Evolutionary conservation across 2,329 filamentous ascomycete genomes (phyloP), one percentile per base, ranked within the genome.

Genomic region (Chrysosporium queenslandicum): DNA sequence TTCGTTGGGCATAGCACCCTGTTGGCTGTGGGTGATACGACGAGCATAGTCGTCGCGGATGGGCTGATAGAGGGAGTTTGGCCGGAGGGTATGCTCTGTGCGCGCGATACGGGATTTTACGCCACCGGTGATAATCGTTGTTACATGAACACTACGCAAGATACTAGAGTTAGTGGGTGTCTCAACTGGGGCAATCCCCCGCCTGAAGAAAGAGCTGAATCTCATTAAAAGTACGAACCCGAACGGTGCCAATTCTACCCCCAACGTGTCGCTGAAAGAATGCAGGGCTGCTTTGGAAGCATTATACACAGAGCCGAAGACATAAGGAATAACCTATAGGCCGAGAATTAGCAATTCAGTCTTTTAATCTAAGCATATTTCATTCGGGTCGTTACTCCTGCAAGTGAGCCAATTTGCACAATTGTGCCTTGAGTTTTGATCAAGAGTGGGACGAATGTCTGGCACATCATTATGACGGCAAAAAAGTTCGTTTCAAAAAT

Each of bases 221-320:
- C n/a, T n/a, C n/a, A n/a, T n/a, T n/a, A n/a, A n/a, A n/a, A n/a
- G 14, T 36, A 58, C 64, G 27, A 62, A 71, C 69, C 67, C 68
- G 41, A 70, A 69, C 1, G 77, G 78, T 53, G 66, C 68, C 63
- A 82, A 65, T 59, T 82, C 78, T 16, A 82, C 73, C 11, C 80
- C 72, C 43, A 82, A 63, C 0, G 77, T 79, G 54, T 82, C 73
- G 53, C 73, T 75, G 62, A 78, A 82, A 0, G 73, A 69, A 60
- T 81, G 78, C 32, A 82, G 60, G 0, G 80, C 79, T 0, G 77
- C 79, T 62, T 82, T 82, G 34, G 74, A 76, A 6, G 78, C 77
- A 58, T 78, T 79, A 67, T 83, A 82, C 14, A 70, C 66, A 1
- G 69, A 71, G 12, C 69, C 69, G 53, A 72, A 72, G 34, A 71